A percentile compares a stretch with the other conserved stretches of the same genome.
phyloP scores from a whole-genome alignment of 2,329 filamentous ascomycete genomes.

The Aspergillus proliferans region DNA sequence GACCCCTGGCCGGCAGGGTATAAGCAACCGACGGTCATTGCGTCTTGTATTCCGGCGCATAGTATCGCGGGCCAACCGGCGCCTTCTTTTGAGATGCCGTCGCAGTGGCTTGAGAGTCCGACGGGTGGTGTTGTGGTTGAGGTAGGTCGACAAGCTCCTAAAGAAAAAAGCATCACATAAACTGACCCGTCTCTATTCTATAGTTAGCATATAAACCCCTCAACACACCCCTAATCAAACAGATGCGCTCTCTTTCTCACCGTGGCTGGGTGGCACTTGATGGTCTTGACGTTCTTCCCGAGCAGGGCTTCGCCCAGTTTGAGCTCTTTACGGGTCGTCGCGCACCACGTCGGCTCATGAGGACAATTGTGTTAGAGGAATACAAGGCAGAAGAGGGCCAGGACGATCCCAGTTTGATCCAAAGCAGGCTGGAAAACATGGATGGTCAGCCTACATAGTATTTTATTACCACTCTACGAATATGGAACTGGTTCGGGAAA shows the following conservation, averaged over 20 bases:
- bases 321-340: conserved; percentile 35
- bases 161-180: neutral
- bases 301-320: conserved; percentile 37
- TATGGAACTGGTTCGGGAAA: neutral
- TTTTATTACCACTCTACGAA: neutral
- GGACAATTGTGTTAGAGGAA: conserved; percentile 29
- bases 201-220: conserved; percentile 37
- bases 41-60: conserved; percentile 34
- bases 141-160: conserved; percentile 17
- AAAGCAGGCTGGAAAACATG: conserved; percentile 23
- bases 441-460: conserved; percentile 30
- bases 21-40: conserved; percentile 34
- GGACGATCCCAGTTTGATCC: conserved; percentile 24
- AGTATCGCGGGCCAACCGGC: conserved; percentile 30
- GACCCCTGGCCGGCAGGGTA: conserved; percentile 28
- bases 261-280: conserved; percentile 36
- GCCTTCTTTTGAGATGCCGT: conserved; percentile 29
- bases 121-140: conserved; percentile 38
- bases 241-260: conserved; percentile 30
- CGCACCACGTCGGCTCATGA: conserved; percentile 34
- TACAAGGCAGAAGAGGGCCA: conserved; percentile 30
- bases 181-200: neutral
- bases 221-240: conserved; percentile 31
- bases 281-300: conserved; percentile 34
- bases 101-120: conserved; percentile 33